Conservation (phyloP, 169 alveolate genomes). For the Amoebophrya sp. region DNA sequence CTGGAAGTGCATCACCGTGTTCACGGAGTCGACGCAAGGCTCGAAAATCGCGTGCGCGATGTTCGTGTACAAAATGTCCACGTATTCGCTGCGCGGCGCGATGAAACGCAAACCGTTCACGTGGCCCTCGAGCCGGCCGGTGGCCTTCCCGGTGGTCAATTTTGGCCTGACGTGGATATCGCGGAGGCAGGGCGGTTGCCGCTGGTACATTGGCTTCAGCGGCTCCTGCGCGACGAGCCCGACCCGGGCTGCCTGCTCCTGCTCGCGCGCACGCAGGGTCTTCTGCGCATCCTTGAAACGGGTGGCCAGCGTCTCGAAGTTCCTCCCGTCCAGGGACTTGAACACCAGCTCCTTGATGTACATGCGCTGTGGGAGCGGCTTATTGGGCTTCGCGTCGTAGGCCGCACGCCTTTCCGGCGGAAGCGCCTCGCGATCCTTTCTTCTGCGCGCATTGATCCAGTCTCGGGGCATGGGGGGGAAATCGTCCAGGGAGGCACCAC, state of each 20-base stretch:
- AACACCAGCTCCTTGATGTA: slow-evolving; percentile 78
- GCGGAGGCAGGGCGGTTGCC: neutral
- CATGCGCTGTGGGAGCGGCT: neutral
- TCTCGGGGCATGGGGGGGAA: neutral
- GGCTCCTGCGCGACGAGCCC: slow-evolving; percentile 75
- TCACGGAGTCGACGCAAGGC: slow-evolving; percentile 89
- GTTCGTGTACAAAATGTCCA: slow-evolving; percentile 81
- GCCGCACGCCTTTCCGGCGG: too few species aligned
- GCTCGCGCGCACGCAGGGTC: slow-evolving; percentile 76
- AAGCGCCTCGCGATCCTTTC: too few species aligned
- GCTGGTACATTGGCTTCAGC: neutral
- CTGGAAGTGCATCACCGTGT: slow-evolving; percentile 81
- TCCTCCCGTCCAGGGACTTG: slow-evolving; percentile 72
- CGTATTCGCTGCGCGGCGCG: slow-evolving; percentile 49
- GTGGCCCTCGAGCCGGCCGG: slow-evolving; percentile 76
- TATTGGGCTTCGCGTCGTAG: neutral
- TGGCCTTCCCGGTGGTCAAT: neutral
- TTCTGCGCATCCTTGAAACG: slow-evolving; percentile 80
- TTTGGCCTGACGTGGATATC: neutral
- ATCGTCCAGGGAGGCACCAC: neutral
- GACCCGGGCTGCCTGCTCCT: slow-evolving; percentile 73
- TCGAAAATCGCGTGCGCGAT: slow-evolving; percentile 89
- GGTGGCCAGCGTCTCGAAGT: slow-evolving; percentile 47
- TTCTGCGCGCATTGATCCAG: neutral
- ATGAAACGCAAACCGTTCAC: slow-evolving; percentile 68